Evolutionary conservation across 192 early-diverging fungal genomes (phyloP).

Genomic region (Entomortierella beljakovae): DNA sequence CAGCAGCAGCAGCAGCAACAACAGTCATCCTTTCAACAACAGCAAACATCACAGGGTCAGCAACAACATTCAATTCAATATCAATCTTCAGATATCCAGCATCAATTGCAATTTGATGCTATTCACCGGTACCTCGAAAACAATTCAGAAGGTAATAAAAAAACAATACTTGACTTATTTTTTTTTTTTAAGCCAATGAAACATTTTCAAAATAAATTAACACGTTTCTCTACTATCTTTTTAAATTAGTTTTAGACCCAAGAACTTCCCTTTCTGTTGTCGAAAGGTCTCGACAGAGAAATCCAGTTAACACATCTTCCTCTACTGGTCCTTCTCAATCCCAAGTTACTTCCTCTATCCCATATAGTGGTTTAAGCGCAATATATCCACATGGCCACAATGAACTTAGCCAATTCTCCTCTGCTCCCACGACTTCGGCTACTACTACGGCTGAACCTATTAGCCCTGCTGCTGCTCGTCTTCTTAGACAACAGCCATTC

Average conservation of each 20-base stretch:
- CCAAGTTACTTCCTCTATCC: not conserved
- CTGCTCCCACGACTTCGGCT: not conserved
- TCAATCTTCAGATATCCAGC: slow-evolving; percentile 30
- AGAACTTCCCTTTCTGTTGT: slow-evolving; percentile 28
- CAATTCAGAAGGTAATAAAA: slow-evolving; percentile 18
- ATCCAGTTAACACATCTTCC: slow-evolving; percentile 1
- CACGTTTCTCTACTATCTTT: not conserved
- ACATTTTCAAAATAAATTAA: too few species aligned
- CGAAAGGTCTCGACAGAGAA: slow-evolving; percentile 34
- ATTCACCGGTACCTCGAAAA: slow-evolving; percentile 35
- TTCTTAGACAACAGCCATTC: slow-evolving; percentile 32
- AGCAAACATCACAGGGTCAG: slow-evolving; percentile 17
- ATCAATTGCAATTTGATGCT: slow-evolving; percentile 43
- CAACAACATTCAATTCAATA: slow-evolving; percentile 20
- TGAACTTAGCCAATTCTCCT: not conserved
- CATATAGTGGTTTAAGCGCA: slow-evolving; percentile 3
- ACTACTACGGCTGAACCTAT: slow-evolving; percentile 14
- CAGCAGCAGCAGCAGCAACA: slow-evolving; percentile 34
- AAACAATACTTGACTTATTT: too few species aligned
- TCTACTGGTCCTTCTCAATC: slow-evolving; percentile 16
- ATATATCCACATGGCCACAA: not conserved
- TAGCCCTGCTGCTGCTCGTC: slow-evolving; percentile 36
- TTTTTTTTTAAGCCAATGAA: not conserved
- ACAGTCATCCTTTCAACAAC: too few species aligned
- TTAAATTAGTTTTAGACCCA: slow-evolving; percentile 8